Evolutionary conservation across 73 alveolate genomes (phyloP).

Genomic region (Tetrahymena borealis): DNA sequence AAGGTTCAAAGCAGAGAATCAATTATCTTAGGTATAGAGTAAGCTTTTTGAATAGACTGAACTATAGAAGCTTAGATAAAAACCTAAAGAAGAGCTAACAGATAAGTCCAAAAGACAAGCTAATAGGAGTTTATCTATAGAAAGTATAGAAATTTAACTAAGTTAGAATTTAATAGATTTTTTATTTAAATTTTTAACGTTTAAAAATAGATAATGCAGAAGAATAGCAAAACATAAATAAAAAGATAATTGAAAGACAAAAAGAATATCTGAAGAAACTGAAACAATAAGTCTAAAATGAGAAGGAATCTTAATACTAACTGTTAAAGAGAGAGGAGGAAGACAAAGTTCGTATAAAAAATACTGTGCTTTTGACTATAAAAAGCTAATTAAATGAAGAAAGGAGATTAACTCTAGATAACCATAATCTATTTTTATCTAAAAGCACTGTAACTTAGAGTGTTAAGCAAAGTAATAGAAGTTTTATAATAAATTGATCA

Average conservation of each 20-base stretch:
- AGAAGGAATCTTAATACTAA: not conserved
- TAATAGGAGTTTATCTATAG: not conserved
- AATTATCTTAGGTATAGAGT: not conserved
- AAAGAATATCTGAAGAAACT: not conserved
- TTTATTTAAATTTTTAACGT: not conserved
- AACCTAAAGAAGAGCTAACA: not conserved
- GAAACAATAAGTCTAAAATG: not conserved
- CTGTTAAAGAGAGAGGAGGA: not conserved
- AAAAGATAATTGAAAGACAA: not conserved
- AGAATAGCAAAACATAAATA: not conserved
- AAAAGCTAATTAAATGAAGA: not conserved
- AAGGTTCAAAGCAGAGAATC: not conserved
- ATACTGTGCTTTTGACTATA: not conserved
- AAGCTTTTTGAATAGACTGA: not conserved
- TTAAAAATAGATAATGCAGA: not conserved
- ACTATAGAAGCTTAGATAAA: not conserved
- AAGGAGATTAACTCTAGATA: not conserved
- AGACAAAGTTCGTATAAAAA: not conserved
- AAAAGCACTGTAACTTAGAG: not conserved
- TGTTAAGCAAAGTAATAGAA: not conserved
- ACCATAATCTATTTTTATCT: not conserved
- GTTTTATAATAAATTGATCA: not conserved
- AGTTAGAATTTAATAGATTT: not conserved
- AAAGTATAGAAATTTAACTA: not conserved
- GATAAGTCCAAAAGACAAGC: not conserved